Base-by-base conservation (phyloP, 192 early-diverging fungal species). In the Coemansia sp. region DNA sequence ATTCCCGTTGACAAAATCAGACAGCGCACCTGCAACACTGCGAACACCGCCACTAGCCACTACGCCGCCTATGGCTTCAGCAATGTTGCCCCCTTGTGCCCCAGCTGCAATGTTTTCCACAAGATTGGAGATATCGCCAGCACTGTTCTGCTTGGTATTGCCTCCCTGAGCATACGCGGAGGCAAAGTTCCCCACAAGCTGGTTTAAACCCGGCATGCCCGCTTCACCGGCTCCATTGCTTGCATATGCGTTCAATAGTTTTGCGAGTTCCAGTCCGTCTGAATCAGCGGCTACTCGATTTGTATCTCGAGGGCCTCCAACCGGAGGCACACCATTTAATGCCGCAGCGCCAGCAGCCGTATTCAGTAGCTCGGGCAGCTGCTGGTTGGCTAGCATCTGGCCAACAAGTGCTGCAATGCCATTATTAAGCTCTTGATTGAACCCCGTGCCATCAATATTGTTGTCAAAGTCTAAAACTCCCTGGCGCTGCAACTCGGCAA, bases 1-100 rank as follows among this genome's bases (percentile, higher is more conserved):
- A 23, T 74, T 74, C 8, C 77, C 77, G 34, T 71, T 71, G 58
- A 79, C 65, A 66, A 79, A 65, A 39, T 79, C 72, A 16, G 60
- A 31, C 37, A 79, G 28, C 0, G 73, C 56, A 34, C 56, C 53
- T 0, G 65, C 69, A 28, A 74, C 52, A 41, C 60, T 74, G 10
- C 68, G 72, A 0, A 57, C 34, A 8, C 39, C 64, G 50, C 21
- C 41, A n/a, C 31, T 61, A 31, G 50, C 60, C 16, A 31, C 45
- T 3, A 48, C 57, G 14, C 48, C 53, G n/a, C 48, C 50, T 20
- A 56, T 70, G 4, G 56, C 23, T 3, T 47, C 60, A 7, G 60
- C 55, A 3, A 65, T 23, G 35, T 52, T 52, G 48, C 48, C 48
- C 11, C 48, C 48, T 52, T 52, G 48, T 26, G 59, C 59, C 21